Conservation (phyloP, 192 early-diverging fungal species). For the Coemansia interrupta region DNA sequence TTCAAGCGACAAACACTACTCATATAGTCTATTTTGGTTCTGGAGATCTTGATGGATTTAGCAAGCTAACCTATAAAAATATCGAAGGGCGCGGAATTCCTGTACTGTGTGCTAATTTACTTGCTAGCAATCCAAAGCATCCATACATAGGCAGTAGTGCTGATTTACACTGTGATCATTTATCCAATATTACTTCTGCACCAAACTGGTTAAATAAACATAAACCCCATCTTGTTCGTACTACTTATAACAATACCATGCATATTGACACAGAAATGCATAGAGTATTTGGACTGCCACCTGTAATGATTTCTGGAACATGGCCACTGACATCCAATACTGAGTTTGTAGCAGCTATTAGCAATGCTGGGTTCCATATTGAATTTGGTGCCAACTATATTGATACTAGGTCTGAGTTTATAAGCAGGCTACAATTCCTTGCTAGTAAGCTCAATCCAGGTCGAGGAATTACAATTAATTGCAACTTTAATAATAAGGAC, state of each 20-base stretch:
- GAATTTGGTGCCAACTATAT: constrained; percentile 89
- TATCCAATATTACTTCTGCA: constrained; percentile 67
- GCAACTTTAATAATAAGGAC: constrained; percentile 82
- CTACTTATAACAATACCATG: constrained; percentile 53
- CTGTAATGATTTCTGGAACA: constrained; percentile 95
- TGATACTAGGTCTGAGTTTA: constrained; percentile 58
- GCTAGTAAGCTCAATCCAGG: constrained; percentile 69
- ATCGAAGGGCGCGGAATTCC: constrained; percentile 85
- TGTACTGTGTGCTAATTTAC: constrained; percentile 25
- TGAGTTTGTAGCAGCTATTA: constrained; percentile 76
- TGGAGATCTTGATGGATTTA: constrained; percentile 79
- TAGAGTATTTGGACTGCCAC: constrained; percentile 79
- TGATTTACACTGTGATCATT: constrained; percentile 66
- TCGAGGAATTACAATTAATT: constrained; percentile 87
- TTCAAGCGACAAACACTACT: constrained; percentile 56
- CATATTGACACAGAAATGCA: constrained; percentile 87
- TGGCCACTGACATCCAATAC: constrained; percentile 81
- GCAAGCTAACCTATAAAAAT: constrained; percentile 41
- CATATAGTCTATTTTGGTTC: constrained; percentile 95
- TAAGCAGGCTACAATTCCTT: constrained; percentile 65
- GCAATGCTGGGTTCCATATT: constrained; percentile 86
- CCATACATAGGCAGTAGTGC: constrained; percentile 69
- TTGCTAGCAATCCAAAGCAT: constrained; percentile 18
- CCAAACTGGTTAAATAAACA: constrained; percentile 83
- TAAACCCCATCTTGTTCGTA: constrained; percentile 78